These are phyloP conservation scores for Cyclotella cryptica DNA, from an alignment of 108 stramenopile genomes.

Conservation along the genomic window DNA sequence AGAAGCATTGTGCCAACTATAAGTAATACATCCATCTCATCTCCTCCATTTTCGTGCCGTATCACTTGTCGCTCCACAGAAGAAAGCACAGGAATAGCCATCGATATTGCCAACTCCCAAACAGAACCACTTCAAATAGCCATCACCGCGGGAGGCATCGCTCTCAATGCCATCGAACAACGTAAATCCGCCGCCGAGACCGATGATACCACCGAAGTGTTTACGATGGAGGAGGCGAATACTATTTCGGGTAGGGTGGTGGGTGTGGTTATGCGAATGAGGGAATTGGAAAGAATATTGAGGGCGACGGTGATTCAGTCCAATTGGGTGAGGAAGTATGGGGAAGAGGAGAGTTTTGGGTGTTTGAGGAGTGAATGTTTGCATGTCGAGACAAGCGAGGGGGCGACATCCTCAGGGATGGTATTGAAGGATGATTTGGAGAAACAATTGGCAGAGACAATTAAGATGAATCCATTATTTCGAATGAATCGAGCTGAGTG, in stretches of 20 bases:
- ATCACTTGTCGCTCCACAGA: background rate
- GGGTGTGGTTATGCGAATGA: slow-evolving; percentile 83
- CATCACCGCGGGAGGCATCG: slow-evolving; percentile 68
- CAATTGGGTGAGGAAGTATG: slow-evolving; percentile 68
- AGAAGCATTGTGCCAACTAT: too few relatives aligned
- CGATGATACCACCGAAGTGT: slow-evolving; percentile 57
- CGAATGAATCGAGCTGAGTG: slow-evolving; percentile 84
- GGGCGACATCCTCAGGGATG: background rate
- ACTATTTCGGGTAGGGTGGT: slow-evolving; percentile 81
- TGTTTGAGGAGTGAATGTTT: slow-evolving; percentile 53
- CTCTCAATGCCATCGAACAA: slow-evolving; percentile 59
- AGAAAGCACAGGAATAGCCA: slow-evolving; percentile 14
- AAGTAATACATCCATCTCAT: too few relatives aligned
- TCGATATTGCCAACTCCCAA: slow-evolving; percentile 22
- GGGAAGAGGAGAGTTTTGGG: slow-evolving; percentile 77
- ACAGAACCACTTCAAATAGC: slow-evolving; percentile 69
- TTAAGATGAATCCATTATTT: slow-evolving; percentile 75
- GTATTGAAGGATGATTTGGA: slow-evolving; percentile 33
- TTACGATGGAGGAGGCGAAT: slow-evolving; percentile 65
- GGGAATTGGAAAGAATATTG: slow-evolving; percentile 64
- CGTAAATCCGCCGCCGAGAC: slow-evolving; percentile 56
- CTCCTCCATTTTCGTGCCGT: background rate
- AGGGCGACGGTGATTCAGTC: slow-evolving; percentile 28
- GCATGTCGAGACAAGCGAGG: background rate
- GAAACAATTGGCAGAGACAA: slow-evolving; percentile 42